phyloP scores from a whole-genome alignment of 768 basidiomycete genomes.

The Coprinopsis strossmayeri region DNA sequence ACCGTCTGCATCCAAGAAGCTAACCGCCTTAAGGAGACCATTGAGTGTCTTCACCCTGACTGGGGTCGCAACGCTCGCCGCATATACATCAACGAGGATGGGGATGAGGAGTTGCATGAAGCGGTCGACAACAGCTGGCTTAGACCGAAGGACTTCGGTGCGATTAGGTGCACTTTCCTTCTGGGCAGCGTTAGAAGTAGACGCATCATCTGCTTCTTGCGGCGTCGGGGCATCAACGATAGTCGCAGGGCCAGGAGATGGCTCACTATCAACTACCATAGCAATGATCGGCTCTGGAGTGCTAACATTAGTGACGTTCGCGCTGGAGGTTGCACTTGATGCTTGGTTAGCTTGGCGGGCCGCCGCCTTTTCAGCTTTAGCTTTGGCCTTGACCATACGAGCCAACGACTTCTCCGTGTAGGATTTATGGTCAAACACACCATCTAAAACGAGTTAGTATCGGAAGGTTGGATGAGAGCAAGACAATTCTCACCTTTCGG shows the following conservation, averaged over 20 bases:
- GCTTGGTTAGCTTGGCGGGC: constrained; percentile 49
- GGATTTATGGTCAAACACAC: constrained; percentile 87
- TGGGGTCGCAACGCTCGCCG: constrained; percentile 88
- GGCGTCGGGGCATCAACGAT: constrained; percentile 23
- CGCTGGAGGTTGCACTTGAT: constrained; percentile 17
- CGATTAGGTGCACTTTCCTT: constrained; percentile 44
- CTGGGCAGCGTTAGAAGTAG: constrained; percentile 25
- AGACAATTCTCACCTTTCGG: constrained; percentile 63
- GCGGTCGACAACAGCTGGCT: constrained; percentile 67
- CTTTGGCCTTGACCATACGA: constrained; percentile 73
- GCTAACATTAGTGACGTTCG: too few species aligned
- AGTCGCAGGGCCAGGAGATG: constrained; percentile 17
- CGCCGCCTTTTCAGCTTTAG: constrained; percentile 73
- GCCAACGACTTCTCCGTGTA: constrained; percentile 85
- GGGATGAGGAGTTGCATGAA: constrained; percentile 90
- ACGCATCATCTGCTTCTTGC: constrained; percentile 37
- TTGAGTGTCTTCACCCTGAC: constrained; percentile 87
- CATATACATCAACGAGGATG: constrained; percentile 96
- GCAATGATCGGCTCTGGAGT: constrained; percentile 14
- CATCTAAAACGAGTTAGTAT: constrained; percentile 47
- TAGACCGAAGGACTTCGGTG: constrained; percentile 68
- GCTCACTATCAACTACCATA: background rate
- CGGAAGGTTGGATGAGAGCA: background rate
- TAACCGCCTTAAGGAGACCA: constrained; percentile 84
- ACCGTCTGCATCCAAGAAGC: constrained; percentile 75